These are phyloP conservation scores for Leishmania lainsoni DNA, from an alignment of 208 protist species.

Conservation along the genomic window DNA sequence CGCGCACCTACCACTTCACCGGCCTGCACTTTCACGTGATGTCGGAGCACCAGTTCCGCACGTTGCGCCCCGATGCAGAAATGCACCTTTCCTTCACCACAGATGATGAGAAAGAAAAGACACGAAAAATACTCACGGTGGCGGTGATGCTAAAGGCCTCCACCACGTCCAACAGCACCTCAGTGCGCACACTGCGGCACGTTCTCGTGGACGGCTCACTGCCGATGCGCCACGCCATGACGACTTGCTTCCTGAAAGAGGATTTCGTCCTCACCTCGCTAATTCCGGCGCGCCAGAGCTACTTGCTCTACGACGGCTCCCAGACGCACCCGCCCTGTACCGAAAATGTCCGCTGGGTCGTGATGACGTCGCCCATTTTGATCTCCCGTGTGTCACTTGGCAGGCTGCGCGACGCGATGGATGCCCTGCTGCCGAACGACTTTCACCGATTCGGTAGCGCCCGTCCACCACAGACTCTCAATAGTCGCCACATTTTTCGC, in stretches of 20 bases:
- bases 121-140: slow-evolving; percentile 44
- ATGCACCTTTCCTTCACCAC: slow-evolving; percentile 68
- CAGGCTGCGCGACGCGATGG: slow-evolving; percentile 52
- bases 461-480: slow-evolving; percentile 65
- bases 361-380: slow-evolving; percentile 76
- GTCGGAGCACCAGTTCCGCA: slow-evolving; percentile 67
- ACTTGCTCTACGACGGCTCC: slow-evolving; percentile 81
- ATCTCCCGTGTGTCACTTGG: slow-evolving; percentile 56
- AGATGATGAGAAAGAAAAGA: slow-evolving; percentile 11
- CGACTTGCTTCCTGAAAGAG: slow-evolving; percentile 64
- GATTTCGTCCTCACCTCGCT: slow-evolving; percentile 49
- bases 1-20: slow-evolving; percentile 51
- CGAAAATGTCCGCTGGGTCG: slow-evolving; percentile 74
- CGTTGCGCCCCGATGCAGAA: slow-evolving; percentile 58
- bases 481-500: slow-evolving; percentile 62
- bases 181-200: slow-evolving; percentile 57
- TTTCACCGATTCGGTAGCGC: slow-evolving; percentile 61
- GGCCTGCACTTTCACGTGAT: slow-evolving; percentile 69
- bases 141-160: slow-evolving; percentile 72
- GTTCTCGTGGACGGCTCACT: slow-evolving; percentile 66
- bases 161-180: slow-evolving; percentile 52
- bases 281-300: slow-evolving; percentile 55
- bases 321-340: slow-evolving; percentile 75
- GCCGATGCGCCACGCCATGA: slow-evolving; percentile 55
- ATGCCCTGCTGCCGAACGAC: slow-evolving; percentile 45